Conservation (phyloP, 1,139 yeast genomes). For the Zygosaccharomyces pseudobailii region DNA sequence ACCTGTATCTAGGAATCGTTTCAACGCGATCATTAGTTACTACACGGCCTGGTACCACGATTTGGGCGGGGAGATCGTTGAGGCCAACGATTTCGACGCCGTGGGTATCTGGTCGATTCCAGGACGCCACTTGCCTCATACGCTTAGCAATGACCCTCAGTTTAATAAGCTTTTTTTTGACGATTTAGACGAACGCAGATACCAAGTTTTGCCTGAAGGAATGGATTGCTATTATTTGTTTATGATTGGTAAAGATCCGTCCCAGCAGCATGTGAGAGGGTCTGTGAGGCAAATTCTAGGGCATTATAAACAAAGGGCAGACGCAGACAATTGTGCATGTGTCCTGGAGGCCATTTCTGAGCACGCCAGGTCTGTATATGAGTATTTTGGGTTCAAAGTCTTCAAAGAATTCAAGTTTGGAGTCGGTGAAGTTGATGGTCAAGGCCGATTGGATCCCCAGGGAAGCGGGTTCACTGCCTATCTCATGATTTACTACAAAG, state of each 20-base stretch:
- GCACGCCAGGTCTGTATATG: constrained; percentile 34
- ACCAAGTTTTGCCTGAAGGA: constrained; percentile 23
- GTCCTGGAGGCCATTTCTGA: constrained; percentile 35
- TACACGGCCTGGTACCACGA: constrained; percentile 25
- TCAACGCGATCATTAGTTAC: constrained; percentile 22
- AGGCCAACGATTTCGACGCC: constrained; percentile 32
- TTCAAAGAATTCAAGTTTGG: constrained; percentile 32
- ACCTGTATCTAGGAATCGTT: constrained; percentile 21
- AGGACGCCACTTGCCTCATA: constrained; percentile 21
- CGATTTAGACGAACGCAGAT: constrained; percentile 19
- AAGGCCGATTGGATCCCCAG: constrained; percentile 26
- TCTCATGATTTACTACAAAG: constrained; percentile 32
- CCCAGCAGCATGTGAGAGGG: constrained; percentile 26
- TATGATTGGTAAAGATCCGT: constrained; percentile 30
- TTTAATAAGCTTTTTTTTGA: constrained; percentile 30
- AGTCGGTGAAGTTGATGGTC: constrained; percentile 28
- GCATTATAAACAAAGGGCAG: constrained; percentile 31
- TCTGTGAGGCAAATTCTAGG: constrained; percentile 33
- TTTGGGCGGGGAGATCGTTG: constrained; percentile 30
- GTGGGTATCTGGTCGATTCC: constrained; percentile 31
- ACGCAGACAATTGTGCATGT: constrained; percentile 29
- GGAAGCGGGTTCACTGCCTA: constrained; percentile 33
- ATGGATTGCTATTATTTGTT: constrained; percentile 31
- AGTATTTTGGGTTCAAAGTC: constrained; percentile 34
- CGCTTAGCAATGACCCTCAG: constrained; percentile 25